Evolutionary conservation across 495 filamentous ascomycete species (phyloP).

Genomic region (Tuber magnatum): DNA sequence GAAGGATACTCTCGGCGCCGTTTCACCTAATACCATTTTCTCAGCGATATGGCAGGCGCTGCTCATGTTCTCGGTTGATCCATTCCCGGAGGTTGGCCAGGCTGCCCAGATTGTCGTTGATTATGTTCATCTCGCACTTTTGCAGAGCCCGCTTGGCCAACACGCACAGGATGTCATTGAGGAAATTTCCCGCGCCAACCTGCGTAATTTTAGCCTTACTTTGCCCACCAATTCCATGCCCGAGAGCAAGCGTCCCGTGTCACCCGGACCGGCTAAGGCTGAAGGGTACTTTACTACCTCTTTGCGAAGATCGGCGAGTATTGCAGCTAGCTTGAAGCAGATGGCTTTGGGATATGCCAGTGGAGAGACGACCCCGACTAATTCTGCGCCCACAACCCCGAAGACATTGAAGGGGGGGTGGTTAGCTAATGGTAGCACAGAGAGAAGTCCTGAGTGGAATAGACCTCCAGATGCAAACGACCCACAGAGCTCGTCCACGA

Average conservation of each 20-base stretch:
- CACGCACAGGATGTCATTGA: constrained; percentile 66
- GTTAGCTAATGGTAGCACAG: constrained; percentile 25
- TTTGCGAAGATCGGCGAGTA: constrained; percentile 61
- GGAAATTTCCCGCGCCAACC: constrained; percentile 56
- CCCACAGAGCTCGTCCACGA: constrained; percentile 55
- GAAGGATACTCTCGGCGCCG: constrained; percentile 41
- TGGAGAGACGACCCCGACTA: constrained; percentile 47
- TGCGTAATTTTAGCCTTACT: constrained; percentile 34
- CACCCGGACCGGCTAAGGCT: constrained; percentile 51
- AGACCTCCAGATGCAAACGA: constrained; percentile 74
- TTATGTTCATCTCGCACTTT: constrained; percentile 65
- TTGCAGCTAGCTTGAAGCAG: constrained; percentile 64
- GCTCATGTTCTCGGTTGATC: constrained; percentile 81
- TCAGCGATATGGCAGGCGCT: constrained; percentile 90
- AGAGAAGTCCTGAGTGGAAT: constrained; percentile 60
- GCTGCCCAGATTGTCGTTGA: constrained; percentile 76
- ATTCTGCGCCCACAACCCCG: constrained; percentile 45
- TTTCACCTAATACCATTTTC: constrained; percentile 82
- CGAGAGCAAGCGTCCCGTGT: constrained; percentile 48
- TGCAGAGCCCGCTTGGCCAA: constrained; percentile 66
- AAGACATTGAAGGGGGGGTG: constrained; percentile 29
- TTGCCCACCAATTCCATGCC: constrained; percentile 46
- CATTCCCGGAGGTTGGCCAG: constrained; percentile 85
- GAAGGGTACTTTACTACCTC: constrained; percentile 62
- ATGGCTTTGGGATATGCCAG: constrained; percentile 52